phyloP scores from a whole-genome alignment of 805 yeast genomes.

The Sugiyamaella marilandica region DNA sequence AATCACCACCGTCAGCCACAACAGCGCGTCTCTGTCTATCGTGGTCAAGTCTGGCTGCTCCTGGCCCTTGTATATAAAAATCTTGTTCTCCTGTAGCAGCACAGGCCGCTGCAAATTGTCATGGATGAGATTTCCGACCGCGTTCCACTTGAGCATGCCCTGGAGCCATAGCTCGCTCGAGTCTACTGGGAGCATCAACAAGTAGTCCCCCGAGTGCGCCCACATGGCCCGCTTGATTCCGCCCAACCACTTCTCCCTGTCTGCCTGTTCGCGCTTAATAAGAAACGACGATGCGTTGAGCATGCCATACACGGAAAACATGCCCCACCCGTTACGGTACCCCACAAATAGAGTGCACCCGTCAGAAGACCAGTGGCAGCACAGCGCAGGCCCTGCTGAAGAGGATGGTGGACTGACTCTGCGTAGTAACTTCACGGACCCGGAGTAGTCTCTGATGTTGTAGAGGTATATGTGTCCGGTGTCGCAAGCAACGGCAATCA shows the following conservation, averaged over 20 bases:
- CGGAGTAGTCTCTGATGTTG: slow-evolving; percentile 36
- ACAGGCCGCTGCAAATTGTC: slow-evolving; percentile 41
- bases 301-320: slow-evolving; percentile 46
- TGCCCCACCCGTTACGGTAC: slow-evolving; percentile 43
- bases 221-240: slow-evolving; percentile 31
- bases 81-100: slow-evolving; percentile 37
- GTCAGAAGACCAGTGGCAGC: slow-evolving; percentile 36
- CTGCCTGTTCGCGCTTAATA: slow-evolving; percentile 22
- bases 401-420: slow-evolving; percentile 28
- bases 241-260: slow-evolving; percentile 23
- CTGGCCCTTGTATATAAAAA: slow-evolving; percentile 44
- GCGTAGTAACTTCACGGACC: slow-evolving; percentile 30
- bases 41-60: slow-evolving; percentile 40
- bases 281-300: slow-evolving; percentile 38
- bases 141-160: slow-evolving; percentile 31
- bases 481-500: slow-evolving; percentile 38
- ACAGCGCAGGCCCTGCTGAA: slow-evolving; percentile 24
- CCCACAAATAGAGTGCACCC: slow-evolving; percentile 33
- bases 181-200: slow-evolving; percentile 31
- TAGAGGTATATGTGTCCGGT: slow-evolving; percentile 37
- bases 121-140: slow-evolving; percentile 22
- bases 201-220: slow-evolving; percentile 35
- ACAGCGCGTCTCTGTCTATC: slow-evolving; percentile 39
- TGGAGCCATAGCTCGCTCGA: slow-evolving; percentile 20
- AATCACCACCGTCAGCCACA: slow-evolving; percentile 45